These are phyloP conservation scores for Globisporangium viniferum DNA, from an alignment of 352 stramenopile species.

Conservation along the genomic window DNA sequence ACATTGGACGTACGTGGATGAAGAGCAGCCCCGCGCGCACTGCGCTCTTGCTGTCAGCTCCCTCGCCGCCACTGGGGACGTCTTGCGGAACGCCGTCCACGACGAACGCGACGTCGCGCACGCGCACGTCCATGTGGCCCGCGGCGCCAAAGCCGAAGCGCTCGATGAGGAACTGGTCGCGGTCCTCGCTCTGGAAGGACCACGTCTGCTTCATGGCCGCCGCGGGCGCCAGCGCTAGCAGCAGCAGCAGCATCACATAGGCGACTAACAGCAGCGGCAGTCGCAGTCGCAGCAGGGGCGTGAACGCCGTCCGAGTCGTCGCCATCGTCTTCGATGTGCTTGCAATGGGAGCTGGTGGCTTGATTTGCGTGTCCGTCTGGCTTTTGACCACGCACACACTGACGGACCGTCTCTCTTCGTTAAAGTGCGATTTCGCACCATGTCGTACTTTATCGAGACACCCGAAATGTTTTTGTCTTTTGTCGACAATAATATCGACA, in stretches of 20 bases:
- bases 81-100: neutral
- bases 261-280: neutral
- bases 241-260: neutral
- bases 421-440: too few species aligned
- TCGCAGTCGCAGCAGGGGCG: neutral
- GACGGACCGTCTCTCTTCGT: too few species aligned
- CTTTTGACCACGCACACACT: too few species aligned
- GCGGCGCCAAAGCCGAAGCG: constrained; percentile 81
- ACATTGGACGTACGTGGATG: constrained; percentile 41
- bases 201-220: constrained; percentile 77
- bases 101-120: constrained; percentile 45
- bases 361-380: too few species aligned
- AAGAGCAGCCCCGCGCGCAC: constrained; percentile 56
- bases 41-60: neutral
- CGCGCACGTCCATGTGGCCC: constrained; percentile 69
- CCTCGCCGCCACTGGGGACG: neutral
- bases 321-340: too few species aligned
- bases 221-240: neutral
- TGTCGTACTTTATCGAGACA: too few species aligned
- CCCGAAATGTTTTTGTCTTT: too few species aligned
- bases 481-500: too few species aligned
- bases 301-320: neutral
- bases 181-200: constrained; percentile 62
- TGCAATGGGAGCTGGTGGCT: too few species aligned
- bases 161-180: constrained; percentile 85